Conservation (phyloP, 345 rosid genomes). For the Aquilaria yunnanensis region DNA sequence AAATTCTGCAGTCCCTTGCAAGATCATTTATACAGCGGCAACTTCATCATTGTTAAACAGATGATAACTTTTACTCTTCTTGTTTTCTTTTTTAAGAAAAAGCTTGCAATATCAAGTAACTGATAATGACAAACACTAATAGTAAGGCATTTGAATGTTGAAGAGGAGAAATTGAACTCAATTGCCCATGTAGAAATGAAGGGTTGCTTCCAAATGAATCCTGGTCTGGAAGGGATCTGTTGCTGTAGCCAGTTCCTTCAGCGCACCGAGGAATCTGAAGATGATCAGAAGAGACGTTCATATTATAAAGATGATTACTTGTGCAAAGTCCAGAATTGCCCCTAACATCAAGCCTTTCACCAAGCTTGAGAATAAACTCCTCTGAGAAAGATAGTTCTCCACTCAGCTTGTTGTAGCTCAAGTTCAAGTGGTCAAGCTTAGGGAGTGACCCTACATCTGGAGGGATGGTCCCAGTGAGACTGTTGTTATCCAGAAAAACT, state of each 20-base stretch:
- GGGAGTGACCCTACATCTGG: slow-evolving; percentile 27
- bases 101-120: no score
- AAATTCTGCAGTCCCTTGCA: no score
- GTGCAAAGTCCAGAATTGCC: slow-evolving; percentile 33
- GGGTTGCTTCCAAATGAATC: slow-evolving; percentile 18
- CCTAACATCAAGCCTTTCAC: slow-evolving; percentile 34
- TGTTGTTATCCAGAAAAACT: slow-evolving; percentile 31
- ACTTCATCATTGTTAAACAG: no score
- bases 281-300: slow-evolving; percentile 14
- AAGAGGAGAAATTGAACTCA: slow-evolving; percentile 16
- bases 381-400: slow-evolving; percentile 27
- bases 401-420: slow-evolving; percentile 32
- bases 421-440: slow-evolving; percentile 31
- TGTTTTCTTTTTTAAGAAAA: no score
- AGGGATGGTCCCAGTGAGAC: slow-evolving; percentile 32
- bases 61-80: no score
- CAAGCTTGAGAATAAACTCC: slow-evolving; percentile 33
- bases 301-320: slow-evolving; percentile 16
- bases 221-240: slow-evolving; percentile 8
- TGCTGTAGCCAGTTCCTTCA: slow-evolving; percentile 7
- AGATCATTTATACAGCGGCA: no score
- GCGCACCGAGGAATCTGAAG: slow-evolving; percentile 23
- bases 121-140: no score
- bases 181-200: slow-evolving; percentile 16
- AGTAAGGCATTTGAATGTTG: not conserved